Evolutionary conservation across 805 yeast species (phyloP), one percentile per base, ranked within the genome.

Genomic region (Pichia insulana): DNA sequence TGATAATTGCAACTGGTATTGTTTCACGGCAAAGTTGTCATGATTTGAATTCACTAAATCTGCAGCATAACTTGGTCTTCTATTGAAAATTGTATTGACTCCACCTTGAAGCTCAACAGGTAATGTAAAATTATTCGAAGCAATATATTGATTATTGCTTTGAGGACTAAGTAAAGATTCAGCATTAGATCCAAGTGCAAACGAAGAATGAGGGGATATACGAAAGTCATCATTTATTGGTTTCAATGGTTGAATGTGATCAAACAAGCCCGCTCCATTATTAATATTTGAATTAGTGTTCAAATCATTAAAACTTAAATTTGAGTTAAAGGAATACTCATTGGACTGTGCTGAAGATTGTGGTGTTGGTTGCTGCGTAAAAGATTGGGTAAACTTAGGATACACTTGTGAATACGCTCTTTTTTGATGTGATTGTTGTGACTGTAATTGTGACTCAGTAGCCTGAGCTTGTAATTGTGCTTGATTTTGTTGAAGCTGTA

Each of bases 31-130:
- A 27, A 49, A 46, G 32, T 55, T 55, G 12, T 48, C 49, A 4
- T 39, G 37, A 7, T 26, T 20, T 27, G 40, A 35, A 53, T 46
- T 57, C 20, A 78, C 73, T 45, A 75, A 67, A 54, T 80, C 90
- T 2, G 88, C 84, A 11, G 86, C 78, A 55, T 78, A 82, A 41
- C 82, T 74, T 12, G 89, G 87, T 60, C 92, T 71, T 60, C 92
- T 70, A 10, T 83, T 74, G 19, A 74, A 71, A 34, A 79, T 76
- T 43, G 67, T 76, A 25, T 76, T 75, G 2, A 78, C 63, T 0
- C 84, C 84, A 35, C 84, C 83, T 57, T 78, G 83, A 31, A 78
- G 64, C 50, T 78, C 83, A 6, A 64, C 43, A 0, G 85, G 84
- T 40, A 78, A 60, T 46, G 59, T 63, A 56, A 74, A 73, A 34